These are phyloP conservation scores for Pseudotsuga menziesii DNA, from an alignment of 75 land plant genomes.

Conservation along the genomic window DNA sequence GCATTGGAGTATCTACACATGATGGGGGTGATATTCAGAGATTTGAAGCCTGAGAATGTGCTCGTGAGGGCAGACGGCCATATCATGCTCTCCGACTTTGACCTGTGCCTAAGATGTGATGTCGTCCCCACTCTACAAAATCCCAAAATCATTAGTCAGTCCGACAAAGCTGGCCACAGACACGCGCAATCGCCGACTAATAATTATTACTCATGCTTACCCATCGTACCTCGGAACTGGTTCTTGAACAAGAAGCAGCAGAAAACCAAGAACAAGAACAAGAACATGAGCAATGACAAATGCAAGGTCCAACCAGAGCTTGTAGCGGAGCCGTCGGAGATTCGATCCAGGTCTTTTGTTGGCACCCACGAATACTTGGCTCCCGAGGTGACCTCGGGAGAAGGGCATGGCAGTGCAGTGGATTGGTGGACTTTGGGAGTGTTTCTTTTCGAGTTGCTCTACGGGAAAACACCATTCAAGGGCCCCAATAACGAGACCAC, in stretches of 20 bases:
- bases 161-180: not conserved
- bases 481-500: constrained; percentile 62
- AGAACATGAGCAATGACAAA: not conserved
- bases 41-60: constrained; percentile 81
- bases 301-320: constrained; percentile 38
- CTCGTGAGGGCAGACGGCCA: constrained; percentile 69
- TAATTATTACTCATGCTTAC: not conserved
- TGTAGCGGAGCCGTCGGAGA: constrained; percentile 72
- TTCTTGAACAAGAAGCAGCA: not conserved
- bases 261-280: not conserved
- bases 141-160: not conserved
- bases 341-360: constrained; percentile 66
- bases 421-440: constrained; percentile 88
- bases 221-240: not conserved
- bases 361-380: constrained; percentile 84
- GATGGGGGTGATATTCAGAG: constrained; percentile 78
- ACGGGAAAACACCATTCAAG: constrained; percentile 71
- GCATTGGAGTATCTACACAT: constrained; percentile 81
- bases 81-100: constrained; percentile 81
- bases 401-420: constrained; percentile 66
- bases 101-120: constrained; percentile 65
- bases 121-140: constrained; percentile 44
- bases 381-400: constrained; percentile 75
- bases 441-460: constrained; percentile 64
- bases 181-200: not conserved